Evolutionary conservation across 129 eudicot species (phyloP), one percentile per base, ranked within the genome.

Genomic region (Lonicera japonica): DNA sequence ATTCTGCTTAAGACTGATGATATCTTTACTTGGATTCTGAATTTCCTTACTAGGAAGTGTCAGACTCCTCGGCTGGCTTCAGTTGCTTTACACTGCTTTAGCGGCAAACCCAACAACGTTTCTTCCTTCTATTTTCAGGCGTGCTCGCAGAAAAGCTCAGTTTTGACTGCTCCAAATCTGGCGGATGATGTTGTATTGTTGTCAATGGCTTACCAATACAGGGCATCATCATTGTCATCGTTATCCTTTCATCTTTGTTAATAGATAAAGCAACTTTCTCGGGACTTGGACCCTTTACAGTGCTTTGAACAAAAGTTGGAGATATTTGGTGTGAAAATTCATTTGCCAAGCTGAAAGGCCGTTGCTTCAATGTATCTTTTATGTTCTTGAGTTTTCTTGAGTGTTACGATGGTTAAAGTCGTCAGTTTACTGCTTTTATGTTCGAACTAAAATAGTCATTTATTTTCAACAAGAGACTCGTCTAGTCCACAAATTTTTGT

Each of bases 71-170:
- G 21, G 68, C 16, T 38, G 45, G 38, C 53, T 70, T 80, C 70
- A 64, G 23, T 71, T 76, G 77, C 45, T 69, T 80, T 54, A 67
- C 53, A 54, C 45, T 72, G 40, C 71, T 67, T 70, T 21, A 41
- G n/a, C 21, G 73, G 71, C 82, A 72, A 65, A 73, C 67, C 8
- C 65, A 67, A 20, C 79, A 80, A 5, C 79, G 67, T 69, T 72
- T 80, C 56, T 55, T 58, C 40, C 70, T 72, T 51, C 71, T 72
- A 54, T 39, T 51, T 18, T 38, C 46, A n/a, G 66, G 48, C 60
- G 72, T 71, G 53, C 56, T 53, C 22, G 56, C 10, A 41, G 70
- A 78, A 9, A 68, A 51, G 63, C 46, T 54, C 25, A 38, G 25
- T 12, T 43, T 50, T 67, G 74, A 61, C 70, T 54, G 65, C 45